These are phyloP conservation scores for Rhinocladiella similis DNA, from an alignment of 2,329 filamentous ascomycete species.

Conservation along the genomic window DNA sequence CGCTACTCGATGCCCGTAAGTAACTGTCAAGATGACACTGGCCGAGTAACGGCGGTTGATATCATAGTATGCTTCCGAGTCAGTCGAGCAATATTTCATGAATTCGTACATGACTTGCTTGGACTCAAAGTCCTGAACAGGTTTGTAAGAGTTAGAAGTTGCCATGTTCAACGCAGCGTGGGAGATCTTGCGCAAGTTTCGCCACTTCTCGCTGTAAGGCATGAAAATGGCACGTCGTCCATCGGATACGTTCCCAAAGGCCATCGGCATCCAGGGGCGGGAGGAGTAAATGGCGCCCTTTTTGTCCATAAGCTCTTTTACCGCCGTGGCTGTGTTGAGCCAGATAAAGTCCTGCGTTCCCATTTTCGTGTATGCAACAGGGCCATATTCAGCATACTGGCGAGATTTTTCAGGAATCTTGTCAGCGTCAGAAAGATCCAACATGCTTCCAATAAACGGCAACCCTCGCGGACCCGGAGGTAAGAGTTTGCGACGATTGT, in stretches of 20 bases:
- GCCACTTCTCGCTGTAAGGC: conserved; percentile 49
- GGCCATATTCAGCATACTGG: conserved; percentile 34
- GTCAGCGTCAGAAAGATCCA: conserved; percentile 1
- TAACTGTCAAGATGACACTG: conserved; percentile 51
- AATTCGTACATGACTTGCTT: conserved; percentile 55
- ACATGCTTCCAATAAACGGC: conserved; percentile 8
- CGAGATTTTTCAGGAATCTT: neutral
- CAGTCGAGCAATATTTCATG: conserved; percentile 39
- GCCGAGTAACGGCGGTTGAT: conserved; percentile 51
- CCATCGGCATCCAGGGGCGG: conserved; percentile 30
- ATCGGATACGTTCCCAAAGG: conserved; percentile 31
- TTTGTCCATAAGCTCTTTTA: conserved; percentile 56
- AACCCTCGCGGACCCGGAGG: conserved; percentile 6
- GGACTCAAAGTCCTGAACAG: conserved; percentile 58
- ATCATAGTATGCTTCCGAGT: conserved; percentile 42
- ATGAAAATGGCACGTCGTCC: conserved; percentile 48
- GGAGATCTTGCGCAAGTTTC: conserved; percentile 39
- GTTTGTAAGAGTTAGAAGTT: conserved; percentile 50
- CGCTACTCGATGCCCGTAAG: conserved; percentile 48
- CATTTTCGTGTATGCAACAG: conserved; percentile 33
- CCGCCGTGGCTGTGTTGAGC: conserved; percentile 51
- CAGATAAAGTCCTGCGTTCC: conserved; percentile 33
- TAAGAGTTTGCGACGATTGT: neutral
- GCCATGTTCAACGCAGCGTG: conserved; percentile 51
- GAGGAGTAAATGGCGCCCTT: conserved; percentile 40